These are phyloP conservation scores for Leccinum broughii DNA, from an alignment of 768 basidiomycete genomes.

Conservation along the genomic window DNA sequence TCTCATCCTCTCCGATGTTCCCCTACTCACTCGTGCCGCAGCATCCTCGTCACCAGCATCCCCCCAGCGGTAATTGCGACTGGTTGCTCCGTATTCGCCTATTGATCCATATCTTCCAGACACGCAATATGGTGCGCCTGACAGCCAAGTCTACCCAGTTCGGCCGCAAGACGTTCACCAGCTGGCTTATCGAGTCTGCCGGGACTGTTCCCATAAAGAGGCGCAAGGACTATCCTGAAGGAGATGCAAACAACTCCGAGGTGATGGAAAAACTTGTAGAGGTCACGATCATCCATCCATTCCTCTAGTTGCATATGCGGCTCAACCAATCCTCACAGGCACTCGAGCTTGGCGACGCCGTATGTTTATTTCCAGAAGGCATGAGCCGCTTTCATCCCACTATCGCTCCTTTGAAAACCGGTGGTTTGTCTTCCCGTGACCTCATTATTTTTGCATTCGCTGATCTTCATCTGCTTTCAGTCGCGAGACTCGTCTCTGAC, in stretches of 20 bases:
- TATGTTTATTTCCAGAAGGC: conserved; percentile 87
- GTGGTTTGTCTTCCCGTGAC: conserved; percentile 48
- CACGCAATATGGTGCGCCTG: conserved; percentile 75
- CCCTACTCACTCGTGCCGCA: conserved; percentile 25
- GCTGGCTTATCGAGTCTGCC: conserved; percentile 87
- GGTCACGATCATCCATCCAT: conserved; percentile 36
- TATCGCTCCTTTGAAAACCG: conserved; percentile 87
- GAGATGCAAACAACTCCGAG: conserved; percentile 60
- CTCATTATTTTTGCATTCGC: not conserved
- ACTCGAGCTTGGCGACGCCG: conserved; percentile 71
- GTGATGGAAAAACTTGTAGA: conserved; percentile 70
- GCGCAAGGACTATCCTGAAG: conserved; percentile 64
- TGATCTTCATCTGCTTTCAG: conserved; percentile 36
- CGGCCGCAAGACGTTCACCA: conserved; percentile 78
- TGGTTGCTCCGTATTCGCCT: conserved; percentile 4
- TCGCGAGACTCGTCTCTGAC: conserved; percentile 80
- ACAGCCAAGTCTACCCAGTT: conserved; percentile 91
- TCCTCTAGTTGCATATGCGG: conserved; percentile 3
- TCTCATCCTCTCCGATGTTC: not conserved
- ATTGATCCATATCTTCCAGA: conserved; percentile 39
- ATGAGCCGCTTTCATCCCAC: conserved; percentile 82
- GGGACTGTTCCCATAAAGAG: conserved; percentile 85
- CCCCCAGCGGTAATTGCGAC: conserved; percentile 55
- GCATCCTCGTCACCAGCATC: conserved; percentile 72
- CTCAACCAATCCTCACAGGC: conserved; percentile 46